Evolutionary conservation across 805 yeast genomes (phyloP), one percentile per base, ranked within the genome.

Genomic region (Cephaloascus albidus): DNA sequence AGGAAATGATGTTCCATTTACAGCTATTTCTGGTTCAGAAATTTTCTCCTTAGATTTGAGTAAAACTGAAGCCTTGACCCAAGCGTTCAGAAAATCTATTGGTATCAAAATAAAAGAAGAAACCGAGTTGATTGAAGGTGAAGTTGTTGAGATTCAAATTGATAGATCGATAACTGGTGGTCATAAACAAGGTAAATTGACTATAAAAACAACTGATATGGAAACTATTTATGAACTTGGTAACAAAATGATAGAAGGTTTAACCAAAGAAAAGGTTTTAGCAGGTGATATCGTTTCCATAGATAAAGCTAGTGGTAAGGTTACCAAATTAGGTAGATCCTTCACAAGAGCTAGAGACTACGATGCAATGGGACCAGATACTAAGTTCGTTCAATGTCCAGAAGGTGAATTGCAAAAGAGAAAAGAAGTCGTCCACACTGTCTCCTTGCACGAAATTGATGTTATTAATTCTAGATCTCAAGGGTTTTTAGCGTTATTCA

Each of bases 281-380:
- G 96, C 97, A 10, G 99, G 99, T 41, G 99, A 93, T 63, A 95
- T 93, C 39, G 83, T 93, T 43, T 82, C 93, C 38, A 87, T 93
- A 57, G 98, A 93, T 62, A 88, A 93, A 62, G 89, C 96, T 10
- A 77, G 89, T 38, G 99, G 98, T 40, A 85, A 90, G 47, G 86
- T 93, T 52, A 81, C 93, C 40, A 87, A 90, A 61, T 76, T 93
- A 47, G 99, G 99, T 44, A 80, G 96, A 62, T 89, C 97, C 0
- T 94, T 87, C 62, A 81, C 97, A 4, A 78, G 97, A 51, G 94
- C 97, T 4, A 76, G 98, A 52, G 98, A 93, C 62, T 93, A 93
- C 61, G 99, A 93, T 64, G 96, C 97, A 35, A 87, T 88, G 95
- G 95, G 96, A 17, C 96, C 97, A 39, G 97, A 94, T 47, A 89